A percentile compares a stretch with the other conserved stretches of the same genome.
phyloP scores from a whole-genome alignment of 2,329 filamentous ascomycete genomes.

The Xylaria sp. region DNA sequence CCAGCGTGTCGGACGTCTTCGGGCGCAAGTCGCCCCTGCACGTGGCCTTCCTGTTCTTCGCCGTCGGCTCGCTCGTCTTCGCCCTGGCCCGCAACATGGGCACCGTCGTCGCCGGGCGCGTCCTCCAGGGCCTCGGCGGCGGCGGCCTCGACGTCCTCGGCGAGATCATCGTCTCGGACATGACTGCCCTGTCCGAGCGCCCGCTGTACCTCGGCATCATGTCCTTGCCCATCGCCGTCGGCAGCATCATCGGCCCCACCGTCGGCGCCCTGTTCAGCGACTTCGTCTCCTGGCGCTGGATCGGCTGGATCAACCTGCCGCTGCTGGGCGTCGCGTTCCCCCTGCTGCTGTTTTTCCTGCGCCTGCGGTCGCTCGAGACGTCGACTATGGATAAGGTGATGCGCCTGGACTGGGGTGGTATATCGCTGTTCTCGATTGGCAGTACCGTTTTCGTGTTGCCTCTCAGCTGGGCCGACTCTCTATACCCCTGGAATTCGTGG shows the following conservation, averaged over 20 bases:
- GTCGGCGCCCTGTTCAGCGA: constrained; percentile 35
- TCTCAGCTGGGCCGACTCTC: constrained; percentile 38
- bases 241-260: constrained; percentile 34
- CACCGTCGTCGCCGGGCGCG: constrained; percentile 30
- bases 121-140: constrained; percentile 36
- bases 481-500: constrained; percentile 40
- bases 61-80: constrained; percentile 38
- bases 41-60: constrained; percentile 39
- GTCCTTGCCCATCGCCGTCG: constrained; percentile 33
- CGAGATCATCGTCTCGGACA: constrained; percentile 39
- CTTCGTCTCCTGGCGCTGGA: constrained; percentile 34
- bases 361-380: constrained; percentile 21
- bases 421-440: constrained; percentile 32
- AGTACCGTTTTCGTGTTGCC: constrained; percentile 34
- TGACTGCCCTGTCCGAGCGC: constrained; percentile 38
- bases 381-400: constrained; percentile 22
- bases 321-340: constrained; percentile 24
- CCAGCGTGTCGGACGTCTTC: constrained; percentile 36
- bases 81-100: constrained; percentile 32
- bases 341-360: constrained; percentile 25
- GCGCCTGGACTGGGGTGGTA: constrained; percentile 38
- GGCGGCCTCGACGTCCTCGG: constrained; percentile 37
- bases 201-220: constrained; percentile 34
- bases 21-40: constrained; percentile 39
- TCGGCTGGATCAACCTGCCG: constrained; percentile 38